Evolutionary conservation across 352 stramenopile species (phyloP).

Genomic region (Pseudoperonospora humuli): DNA sequence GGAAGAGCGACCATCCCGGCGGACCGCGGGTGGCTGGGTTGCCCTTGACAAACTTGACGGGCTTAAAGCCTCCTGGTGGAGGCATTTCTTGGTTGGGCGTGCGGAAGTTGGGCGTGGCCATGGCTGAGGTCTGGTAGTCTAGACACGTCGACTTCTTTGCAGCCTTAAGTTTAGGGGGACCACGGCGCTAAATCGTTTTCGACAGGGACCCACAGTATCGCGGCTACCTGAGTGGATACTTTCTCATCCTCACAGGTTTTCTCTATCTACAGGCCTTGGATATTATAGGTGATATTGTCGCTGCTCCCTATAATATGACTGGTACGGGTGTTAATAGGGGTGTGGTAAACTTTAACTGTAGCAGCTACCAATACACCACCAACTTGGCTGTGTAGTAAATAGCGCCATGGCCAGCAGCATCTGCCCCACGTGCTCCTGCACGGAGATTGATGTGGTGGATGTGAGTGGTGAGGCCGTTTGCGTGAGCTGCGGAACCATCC

Average conservation of each 20-base stretch:
- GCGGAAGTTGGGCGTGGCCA: constrained; percentile 79
- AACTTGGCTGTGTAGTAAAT: constrained; percentile 1
- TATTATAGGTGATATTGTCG: too few species aligned
- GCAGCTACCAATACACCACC: constrained; percentile 7
- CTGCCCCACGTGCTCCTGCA: constrained; percentile 93
- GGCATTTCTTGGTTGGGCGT: constrained; percentile 79
- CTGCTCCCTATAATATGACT: constrained; percentile 1
- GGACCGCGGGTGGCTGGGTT: constrained; percentile 58
- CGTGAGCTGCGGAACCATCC: constrained; percentile 87
- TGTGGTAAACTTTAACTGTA: not conserved
- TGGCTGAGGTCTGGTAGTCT: constrained; percentile 16
- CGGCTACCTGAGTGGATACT: too few species aligned
- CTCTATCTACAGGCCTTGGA: too few species aligned
- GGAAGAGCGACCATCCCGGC: constrained; percentile 73
- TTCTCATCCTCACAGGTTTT: too few species aligned
- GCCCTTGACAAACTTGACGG: constrained; percentile 56
- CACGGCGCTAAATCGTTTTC: not conserved
- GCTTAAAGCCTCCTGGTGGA: constrained; percentile 65
- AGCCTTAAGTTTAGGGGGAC: too few species aligned
- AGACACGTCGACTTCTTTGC: too few species aligned
- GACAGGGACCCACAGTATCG: too few species aligned
- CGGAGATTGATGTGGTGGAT: constrained; percentile 92
- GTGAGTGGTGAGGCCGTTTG: constrained; percentile 84
- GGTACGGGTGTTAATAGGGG: constrained; percentile 1
- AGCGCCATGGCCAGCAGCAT: constrained; percentile 44